A percentile compares a stretch with the other conserved stretches of the same genome.
These are phyloP conservation scores for Coemansia sp. DNA, from an alignment of 192 early-diverging fungal species.

Conservation along the genomic window DNA sequence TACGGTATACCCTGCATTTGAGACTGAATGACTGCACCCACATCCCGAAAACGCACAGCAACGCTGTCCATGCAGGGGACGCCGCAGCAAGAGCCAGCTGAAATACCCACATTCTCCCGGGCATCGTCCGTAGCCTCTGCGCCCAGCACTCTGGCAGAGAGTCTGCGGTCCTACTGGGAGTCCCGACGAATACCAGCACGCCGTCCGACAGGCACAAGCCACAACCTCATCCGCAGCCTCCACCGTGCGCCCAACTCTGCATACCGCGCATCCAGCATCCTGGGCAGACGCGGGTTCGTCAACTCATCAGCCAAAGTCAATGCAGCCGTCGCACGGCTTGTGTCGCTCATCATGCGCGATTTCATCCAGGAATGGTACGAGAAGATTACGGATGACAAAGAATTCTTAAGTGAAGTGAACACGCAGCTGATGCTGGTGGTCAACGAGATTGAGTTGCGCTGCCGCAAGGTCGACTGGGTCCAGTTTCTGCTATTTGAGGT, in stretches of 20 bases:
- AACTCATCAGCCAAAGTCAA: constrained; percentile 23
- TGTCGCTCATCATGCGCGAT: constrained; percentile 34
- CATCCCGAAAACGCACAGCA: constrained; percentile 5
- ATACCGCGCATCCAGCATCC: no score
- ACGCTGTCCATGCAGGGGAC: constrained; percentile 1
- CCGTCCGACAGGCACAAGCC: background rate
- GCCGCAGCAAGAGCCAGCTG: constrained; percentile 8
- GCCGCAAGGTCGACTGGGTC: constrained; percentile 39
- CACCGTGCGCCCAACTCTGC: constrained; percentile 9
- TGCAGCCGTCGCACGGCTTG: constrained; percentile 25
- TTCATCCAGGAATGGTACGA: constrained; percentile 49
- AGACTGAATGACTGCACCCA: background rate
- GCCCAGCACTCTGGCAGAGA: constrained; percentile 45
- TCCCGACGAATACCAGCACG: constrained; percentile 27
- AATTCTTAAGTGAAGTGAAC: constrained; percentile 31
- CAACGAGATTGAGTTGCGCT: constrained; percentile 40
- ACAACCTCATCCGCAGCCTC: constrained; percentile 33
- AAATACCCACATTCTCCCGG: constrained; percentile 19
- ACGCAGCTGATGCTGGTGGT: constrained; percentile 30
- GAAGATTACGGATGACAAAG: constrained; percentile 44
- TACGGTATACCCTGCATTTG: background rate
- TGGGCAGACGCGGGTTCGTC: constrained; percentile 12
- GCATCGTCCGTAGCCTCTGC: constrained; percentile 33
- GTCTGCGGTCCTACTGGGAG: constrained; percentile 48
- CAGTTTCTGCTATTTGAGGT: constrained; percentile 40